phyloP scores from a whole-genome alignment of 768 basidiomycete genomes.

The Tremella yokohamensis region DNA sequence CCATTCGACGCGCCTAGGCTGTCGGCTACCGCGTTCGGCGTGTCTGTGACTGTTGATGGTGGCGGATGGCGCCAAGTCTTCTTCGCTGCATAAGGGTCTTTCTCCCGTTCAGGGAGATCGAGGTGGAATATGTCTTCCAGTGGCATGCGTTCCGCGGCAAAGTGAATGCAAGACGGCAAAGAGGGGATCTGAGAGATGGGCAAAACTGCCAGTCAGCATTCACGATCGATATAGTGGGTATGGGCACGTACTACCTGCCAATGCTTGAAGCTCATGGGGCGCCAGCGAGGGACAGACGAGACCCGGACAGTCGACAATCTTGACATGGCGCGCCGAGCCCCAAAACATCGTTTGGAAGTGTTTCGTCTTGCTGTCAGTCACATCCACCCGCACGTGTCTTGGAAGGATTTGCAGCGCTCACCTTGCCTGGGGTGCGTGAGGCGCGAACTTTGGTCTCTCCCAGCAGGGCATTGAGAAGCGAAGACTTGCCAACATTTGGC shows the following conservation, averaged over 20 bases:
- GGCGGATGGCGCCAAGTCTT: conserved; percentile 64
- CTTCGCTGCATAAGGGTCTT: conserved; percentile 59
- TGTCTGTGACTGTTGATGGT: no score
- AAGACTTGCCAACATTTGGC: conserved; percentile 98
- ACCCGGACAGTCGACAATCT: conserved; percentile 95
- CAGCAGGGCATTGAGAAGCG: conserved; percentile 91
- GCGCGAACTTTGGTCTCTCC: conserved; percentile 84
- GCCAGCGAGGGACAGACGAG: conserved; percentile 73
- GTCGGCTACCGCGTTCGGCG: conserved; percentile 12
- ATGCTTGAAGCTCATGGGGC: conserved; percentile 38
- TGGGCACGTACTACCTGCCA: conserved; percentile 42
- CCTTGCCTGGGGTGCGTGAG: conserved; percentile 48
- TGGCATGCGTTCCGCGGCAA: conserved; percentile 65
- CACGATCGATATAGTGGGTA: neutral
- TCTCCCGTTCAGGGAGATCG: conserved; percentile 55
- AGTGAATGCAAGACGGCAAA: conserved; percentile 62
- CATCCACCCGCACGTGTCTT: neutral
- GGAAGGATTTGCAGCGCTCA: conserved; percentile 13
- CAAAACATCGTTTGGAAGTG: conserved; percentile 97
- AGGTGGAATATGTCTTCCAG: conserved; percentile 69
- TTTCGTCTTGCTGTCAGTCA: conserved; percentile 69
- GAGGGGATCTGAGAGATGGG: conserved; percentile 77
- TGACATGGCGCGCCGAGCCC: conserved; percentile 64
- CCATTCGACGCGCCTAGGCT: no score
- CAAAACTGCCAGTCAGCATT: conserved; percentile 58